Percentiles rank a stretch among this genome's conserved stretches.
phyloP scores from a whole-genome alignment of 2,329 filamentous ascomycete genomes.

The Microdochium nivale region DNA sequence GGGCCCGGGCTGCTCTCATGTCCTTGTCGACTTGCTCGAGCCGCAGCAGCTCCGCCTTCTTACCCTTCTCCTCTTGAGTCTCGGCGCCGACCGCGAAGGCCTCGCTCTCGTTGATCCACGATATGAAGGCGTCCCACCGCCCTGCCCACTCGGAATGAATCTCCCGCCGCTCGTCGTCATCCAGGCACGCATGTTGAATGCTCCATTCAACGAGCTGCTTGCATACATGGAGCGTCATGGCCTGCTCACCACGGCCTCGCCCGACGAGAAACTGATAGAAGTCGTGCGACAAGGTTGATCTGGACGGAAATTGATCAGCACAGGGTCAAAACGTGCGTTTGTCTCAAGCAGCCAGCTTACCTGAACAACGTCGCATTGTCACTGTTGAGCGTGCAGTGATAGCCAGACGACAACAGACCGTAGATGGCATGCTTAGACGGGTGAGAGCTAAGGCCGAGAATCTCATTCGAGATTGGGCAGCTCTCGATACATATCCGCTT shows the following conservation, averaged over 20 bases:
- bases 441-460: constrained; percentile 59
- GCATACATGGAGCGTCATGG: constrained; percentile 63
- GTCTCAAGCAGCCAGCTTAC: constrained; percentile 27
- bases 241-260: constrained; percentile 28
- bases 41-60: constrained; percentile 1
- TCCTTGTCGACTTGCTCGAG: not conserved
- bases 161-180: constrained; percentile 26
- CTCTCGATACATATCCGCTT: constrained; percentile 63
- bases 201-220: constrained; percentile 60
- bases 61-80: constrained; percentile 4
- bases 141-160: constrained; percentile 36
- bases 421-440: constrained; percentile 61
- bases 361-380: constrained; percentile 68
- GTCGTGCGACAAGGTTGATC: constrained; percentile 64
- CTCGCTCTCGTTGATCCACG: constrained; percentile 37
- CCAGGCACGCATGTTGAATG: constrained; percentile 50
- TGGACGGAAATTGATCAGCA: constrained; percentile 20
- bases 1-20: not conserved
- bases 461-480: constrained; percentile 71
- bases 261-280: constrained; percentile 72
- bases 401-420: constrained; percentile 58
- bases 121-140: constrained; percentile 51
- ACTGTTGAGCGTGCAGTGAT: constrained; percentile 66
- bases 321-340: not conserved
- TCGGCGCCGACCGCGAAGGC: constrained; percentile 4